Conservation (phyloP, 2,329 filamentous ascomycete genomes). For the Ophiocordyceps camponoti-rufipedis region DNA sequence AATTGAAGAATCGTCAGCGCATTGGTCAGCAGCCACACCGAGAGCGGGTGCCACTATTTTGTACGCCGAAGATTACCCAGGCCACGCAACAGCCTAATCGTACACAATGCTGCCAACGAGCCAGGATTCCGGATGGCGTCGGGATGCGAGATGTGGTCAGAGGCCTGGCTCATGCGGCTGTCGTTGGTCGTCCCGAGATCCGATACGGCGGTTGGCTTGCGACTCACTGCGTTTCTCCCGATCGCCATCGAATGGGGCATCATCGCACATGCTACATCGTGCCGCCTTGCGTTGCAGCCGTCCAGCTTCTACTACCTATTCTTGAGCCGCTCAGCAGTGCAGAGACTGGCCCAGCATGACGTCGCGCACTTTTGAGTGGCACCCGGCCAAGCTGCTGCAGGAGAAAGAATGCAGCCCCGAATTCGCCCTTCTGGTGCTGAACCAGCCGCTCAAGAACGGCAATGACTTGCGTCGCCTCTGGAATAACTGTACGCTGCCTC, state of each 20-base stretch:
- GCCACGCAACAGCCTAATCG: too few species aligned
- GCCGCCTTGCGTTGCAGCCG: neutral
- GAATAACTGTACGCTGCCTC: constrained; percentile 23
- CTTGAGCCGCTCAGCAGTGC: neutral
- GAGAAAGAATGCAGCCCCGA: constrained; percentile 12
- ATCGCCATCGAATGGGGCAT: neutral
- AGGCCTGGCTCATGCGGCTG: neutral
- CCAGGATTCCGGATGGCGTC: neutral
- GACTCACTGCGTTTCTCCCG: neutral
- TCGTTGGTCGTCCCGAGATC: neutral
- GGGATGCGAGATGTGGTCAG: neutral
- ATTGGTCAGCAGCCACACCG: neutral
- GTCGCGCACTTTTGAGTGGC: constrained; percentile 17
- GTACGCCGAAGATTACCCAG: neutral
- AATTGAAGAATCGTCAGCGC: neutral
- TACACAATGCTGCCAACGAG: too few species aligned
- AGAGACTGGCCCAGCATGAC: constrained; percentile 5
- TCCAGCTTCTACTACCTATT: neutral
- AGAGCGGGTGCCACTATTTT: neutral
- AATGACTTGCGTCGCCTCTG: constrained; percentile 28
- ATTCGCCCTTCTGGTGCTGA: constrained; percentile 30
- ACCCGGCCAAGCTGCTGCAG: constrained; percentile 18
- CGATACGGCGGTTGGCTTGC: neutral
- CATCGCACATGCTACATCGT: neutral
- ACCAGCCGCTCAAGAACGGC: constrained; percentile 29